phyloP scores from a whole-genome alignment of 768 basidiomycete species.

The Russula foetens region DNA sequence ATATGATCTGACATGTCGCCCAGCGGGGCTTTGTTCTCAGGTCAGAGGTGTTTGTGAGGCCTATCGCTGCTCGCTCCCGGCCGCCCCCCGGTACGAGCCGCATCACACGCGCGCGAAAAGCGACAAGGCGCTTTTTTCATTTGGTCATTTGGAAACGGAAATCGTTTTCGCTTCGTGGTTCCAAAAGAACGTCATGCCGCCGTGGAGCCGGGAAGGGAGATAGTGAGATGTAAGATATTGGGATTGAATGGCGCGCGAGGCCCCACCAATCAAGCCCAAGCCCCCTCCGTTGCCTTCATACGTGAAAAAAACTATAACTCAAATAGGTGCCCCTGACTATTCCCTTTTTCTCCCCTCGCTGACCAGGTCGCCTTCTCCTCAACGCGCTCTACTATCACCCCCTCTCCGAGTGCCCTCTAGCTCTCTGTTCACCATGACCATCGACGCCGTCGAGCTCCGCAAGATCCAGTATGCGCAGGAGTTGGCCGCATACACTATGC shows the following conservation, averaged over 20 bases:
- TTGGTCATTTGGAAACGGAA: neutral
- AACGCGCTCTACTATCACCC: neutral
- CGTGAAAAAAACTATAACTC: neutral
- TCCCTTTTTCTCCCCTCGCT: neutral
- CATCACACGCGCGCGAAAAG: neutral
- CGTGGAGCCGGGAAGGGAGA: neutral
- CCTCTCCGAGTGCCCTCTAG: neutral
- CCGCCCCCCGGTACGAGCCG: neutral
- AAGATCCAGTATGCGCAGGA: constrained; percentile 32
- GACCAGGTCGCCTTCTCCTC: neutral
- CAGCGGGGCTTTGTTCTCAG: too few species aligned
- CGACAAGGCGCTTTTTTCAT: too few species aligned
- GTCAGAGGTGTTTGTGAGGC: neutral
- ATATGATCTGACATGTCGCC: too few species aligned
- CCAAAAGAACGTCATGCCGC: neutral
- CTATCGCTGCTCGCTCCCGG: neutral
- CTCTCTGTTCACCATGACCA: constrained; percentile 5
- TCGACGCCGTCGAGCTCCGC: constrained; percentile 23
- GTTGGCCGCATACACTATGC: constrained; percentile 33
- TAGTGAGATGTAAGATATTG: neutral
- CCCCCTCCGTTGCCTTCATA: neutral
- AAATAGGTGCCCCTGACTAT: neutral
- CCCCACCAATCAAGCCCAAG: neutral
- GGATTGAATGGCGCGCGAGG: neutral
- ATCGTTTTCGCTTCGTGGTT: neutral